These are phyloP conservation scores for Helenozyma rhizophorensis DNA, from an alignment of 805 yeast species.

Conservation along the genomic window DNA sequence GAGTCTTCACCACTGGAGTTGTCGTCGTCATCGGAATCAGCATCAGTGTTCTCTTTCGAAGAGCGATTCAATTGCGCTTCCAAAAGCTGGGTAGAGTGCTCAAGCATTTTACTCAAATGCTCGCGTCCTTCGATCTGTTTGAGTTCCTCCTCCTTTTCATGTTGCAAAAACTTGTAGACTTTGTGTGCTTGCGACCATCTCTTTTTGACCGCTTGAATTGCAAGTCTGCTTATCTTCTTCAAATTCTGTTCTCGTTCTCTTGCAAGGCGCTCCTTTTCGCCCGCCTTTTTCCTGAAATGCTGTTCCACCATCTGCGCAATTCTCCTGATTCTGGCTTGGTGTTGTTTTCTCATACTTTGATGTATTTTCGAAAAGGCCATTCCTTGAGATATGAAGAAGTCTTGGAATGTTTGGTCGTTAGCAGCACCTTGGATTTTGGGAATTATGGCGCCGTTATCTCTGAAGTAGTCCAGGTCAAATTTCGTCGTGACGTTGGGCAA, in stretches of 20 bases:
- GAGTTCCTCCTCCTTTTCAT: slow-evolving; percentile 72
- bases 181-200: slow-evolving; percentile 90
- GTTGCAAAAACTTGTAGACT: slow-evolving; percentile 68
- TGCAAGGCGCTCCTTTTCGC: slow-evolving; percentile 79
- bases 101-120: slow-evolving; percentile 81
- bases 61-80: slow-evolving; percentile 69
- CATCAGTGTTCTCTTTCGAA: slow-evolving; percentile 21
- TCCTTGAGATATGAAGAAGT: slow-evolving; percentile 75
- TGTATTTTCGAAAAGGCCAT: slow-evolving; percentile 64
- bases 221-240: slow-evolving; percentile 68
- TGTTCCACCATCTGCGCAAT: slow-evolving; percentile 79
- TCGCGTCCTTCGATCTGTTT: slow-evolving; percentile 80
- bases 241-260: slow-evolving; percentile 72
- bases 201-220: slow-evolving; percentile 79
- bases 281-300: slow-evolving; percentile 80
- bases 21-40: slow-evolving; percentile 20
- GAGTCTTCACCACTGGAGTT: slow-evolving; percentile 11
- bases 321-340: slow-evolving; percentile 44
- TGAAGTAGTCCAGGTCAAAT: slow-evolving; percentile 41
- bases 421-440: slow-evolving; percentile 42
- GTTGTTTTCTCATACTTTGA: slow-evolving; percentile 58
- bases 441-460: slow-evolving; percentile 38
- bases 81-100: slow-evolving; percentile 83
- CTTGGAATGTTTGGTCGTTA: slow-evolving; percentile 53
- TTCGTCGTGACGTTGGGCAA: slow-evolving; percentile 40